phyloP scores from a whole-genome alignment of 164 flowering plant genomes.

The Annona cherimola region DNA sequence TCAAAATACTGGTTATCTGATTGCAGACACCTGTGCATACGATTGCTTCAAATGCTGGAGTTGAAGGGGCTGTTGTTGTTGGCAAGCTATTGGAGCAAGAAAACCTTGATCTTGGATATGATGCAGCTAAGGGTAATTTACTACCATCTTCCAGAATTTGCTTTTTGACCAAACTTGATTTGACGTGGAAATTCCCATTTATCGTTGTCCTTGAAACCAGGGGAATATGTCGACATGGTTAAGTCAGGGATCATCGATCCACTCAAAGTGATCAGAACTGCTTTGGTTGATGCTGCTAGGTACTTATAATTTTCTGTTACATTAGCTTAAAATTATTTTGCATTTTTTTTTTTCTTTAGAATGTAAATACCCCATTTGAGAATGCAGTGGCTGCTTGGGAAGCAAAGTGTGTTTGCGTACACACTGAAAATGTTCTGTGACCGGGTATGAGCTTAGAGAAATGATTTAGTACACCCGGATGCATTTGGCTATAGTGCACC shows the following conservation, averaged over 20 bases:
- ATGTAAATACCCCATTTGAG: neutral
- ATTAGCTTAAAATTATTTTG: neutral
- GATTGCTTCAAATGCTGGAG: slow-evolving; percentile 94
- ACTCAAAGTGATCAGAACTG: slow-evolving; percentile 95
- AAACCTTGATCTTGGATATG: slow-evolving; percentile 85
- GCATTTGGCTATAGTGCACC: too few relatives aligned
- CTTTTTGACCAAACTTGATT: neutral
- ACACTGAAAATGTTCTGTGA: too few relatives aligned
- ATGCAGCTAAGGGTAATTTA: slow-evolving; percentile 86
- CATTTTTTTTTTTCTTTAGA: neutral
- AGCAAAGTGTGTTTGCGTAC: too few relatives aligned
- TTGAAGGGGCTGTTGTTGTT: slow-evolving; percentile 95
- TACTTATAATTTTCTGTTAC: slow-evolving; percentile 12
- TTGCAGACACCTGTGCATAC: slow-evolving; percentile 81
- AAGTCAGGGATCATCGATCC: slow-evolving; percentile 95
- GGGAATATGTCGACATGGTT: slow-evolving; percentile 94
- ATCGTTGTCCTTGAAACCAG: slow-evolving; percentile 25
- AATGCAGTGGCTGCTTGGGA: neutral
- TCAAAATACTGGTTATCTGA: neutral
- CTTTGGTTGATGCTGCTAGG: slow-evolving; percentile 97
- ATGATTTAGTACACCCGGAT: too few relatives aligned
- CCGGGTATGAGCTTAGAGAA: too few relatives aligned
- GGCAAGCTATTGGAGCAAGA: slow-evolving; percentile 94
- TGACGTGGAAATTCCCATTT: neutral
- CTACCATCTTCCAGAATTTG: neutral